A percentile compares a stretch with the other conserved stretches of the same genome.
phyloP scores from a whole-genome alignment of 495 filamentous ascomycete genomes.

The Aspergillus leporis region DNA sequence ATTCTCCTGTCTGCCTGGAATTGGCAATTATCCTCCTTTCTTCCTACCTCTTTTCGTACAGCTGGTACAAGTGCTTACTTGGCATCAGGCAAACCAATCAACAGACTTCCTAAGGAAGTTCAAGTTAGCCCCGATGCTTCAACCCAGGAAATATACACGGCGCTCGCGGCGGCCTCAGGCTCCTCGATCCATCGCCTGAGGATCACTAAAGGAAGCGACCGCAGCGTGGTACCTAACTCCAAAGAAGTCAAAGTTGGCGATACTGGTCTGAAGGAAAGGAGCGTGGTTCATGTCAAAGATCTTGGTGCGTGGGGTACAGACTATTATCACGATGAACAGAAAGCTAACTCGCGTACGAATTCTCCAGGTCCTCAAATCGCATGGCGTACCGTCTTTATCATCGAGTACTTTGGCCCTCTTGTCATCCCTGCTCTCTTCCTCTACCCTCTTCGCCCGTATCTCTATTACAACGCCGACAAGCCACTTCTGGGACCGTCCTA shows the following conservation, averaged over 20 bases:
- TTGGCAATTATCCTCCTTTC: background rate
- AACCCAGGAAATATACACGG: conserved; percentile 62
- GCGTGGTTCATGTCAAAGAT: conserved; percentile 87
- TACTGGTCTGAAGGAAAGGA: conserved; percentile 64
- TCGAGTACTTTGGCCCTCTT: conserved; percentile 95
- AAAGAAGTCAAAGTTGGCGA: conserved; percentile 63
- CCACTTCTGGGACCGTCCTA: conserved; percentile 54
- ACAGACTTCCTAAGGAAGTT: conserved; percentile 67
- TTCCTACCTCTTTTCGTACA: background rate
- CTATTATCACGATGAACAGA: background rate
- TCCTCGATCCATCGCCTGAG: conserved; percentile 62
- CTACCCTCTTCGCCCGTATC: conserved; percentile 66
- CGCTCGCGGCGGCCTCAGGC: conserved; percentile 54
- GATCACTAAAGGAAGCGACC: conserved; percentile 71
- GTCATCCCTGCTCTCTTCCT: conserved; percentile 78
- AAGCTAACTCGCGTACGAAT: background rate
- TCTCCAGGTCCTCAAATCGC: conserved; percentile 79
- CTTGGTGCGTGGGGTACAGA: conserved; percentile 60
- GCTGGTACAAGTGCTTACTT: conserved; percentile 1
- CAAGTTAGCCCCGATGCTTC: conserved; percentile 60
- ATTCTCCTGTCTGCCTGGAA: background rate
- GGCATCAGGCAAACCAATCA: conserved; percentile 59
- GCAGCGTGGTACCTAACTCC: conserved; percentile 66
- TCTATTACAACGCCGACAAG: conserved; percentile 64
- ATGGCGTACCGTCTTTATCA: conserved; percentile 91